Base-by-base conservation (phyloP, 768 basidiomycete species). In the Rhizopogon rudus region DNA sequence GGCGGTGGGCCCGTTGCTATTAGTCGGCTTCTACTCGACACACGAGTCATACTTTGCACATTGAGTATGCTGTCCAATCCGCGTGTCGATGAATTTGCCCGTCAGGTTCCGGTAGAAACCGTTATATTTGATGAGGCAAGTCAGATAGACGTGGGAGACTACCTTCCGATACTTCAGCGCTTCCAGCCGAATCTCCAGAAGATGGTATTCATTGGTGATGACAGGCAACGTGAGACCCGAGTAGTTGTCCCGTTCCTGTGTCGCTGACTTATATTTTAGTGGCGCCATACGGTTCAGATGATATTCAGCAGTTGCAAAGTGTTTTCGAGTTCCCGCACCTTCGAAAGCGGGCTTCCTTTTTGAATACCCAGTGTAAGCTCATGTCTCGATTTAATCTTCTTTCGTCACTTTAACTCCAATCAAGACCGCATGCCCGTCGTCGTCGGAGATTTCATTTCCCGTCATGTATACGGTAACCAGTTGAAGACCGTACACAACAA, bases 401-500 rank as follows among this genome's bases (percentile, higher is more conserved):
- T 13, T 20, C 4, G 31, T 52, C 29, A 20, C 28, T 37, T 66
- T 20, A 63, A 54, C 44, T 44, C 44, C 7, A 43, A 17, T 49
- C 22, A 55, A 93, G 91, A 93, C 61, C 84, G 91, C 5, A 90
- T 93, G 88, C 91, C 91, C 40, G 80, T 81, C 57, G 77, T 86
- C 55, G 83, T 91, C 69, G 87, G 89, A 40, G 62, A 67, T 3
- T 82, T 91, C 44, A 87, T 93, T 25, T 93, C 90, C 6, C 61
- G 71, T 46, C 69, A 73, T 9, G 76, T 93, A 14, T 93, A 93
- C 73, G 66, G 78, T 25, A 65, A 69, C 5, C 69, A 80, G 60
- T 81, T 93, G 35, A 64, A 67, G 10, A 90, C 90, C 4, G 60
- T 69, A 2, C 87, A 89, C 65, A 66, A 67, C 35, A 65, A 77